Evolutionary conservation across 352 stramenopile species (phyloP), one percentile per base, ranked within the genome.

Genomic region (Globisporangium apiculatum): DNA sequence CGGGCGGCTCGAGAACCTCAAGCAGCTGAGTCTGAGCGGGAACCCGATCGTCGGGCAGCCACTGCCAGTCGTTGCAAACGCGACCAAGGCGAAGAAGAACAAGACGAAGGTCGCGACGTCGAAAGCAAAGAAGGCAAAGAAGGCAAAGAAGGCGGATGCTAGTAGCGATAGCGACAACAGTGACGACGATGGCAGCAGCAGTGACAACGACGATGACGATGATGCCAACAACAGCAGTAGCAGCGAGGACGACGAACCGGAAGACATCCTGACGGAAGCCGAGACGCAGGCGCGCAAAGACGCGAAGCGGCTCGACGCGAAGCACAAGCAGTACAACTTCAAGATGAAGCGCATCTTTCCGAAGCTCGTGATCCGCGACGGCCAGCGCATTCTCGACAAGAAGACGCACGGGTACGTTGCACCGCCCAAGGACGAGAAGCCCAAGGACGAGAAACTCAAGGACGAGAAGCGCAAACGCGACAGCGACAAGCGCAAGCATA

Each of bases 241-340:
- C 9, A 48, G 61, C 7, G 57, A 68, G 7, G 45, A 61, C 4
- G 55, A 62, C 7, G 37, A 82, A 53, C 45, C 58, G 7, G 64
- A 69, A n/a, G 61, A 61, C n/a, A 53, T 72, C 7, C 55, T 78
- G 53, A 79, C 68, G 4, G 57, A 63, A 0, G 76, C 87, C 46
- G 72, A 84, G 38, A 83, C 80, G 53, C 12, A 66, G 35, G 65
- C 79, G 57, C 58, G 73, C 15, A 87, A 91, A 60, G 73, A 86
- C 58, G 76, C 65, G 6, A 91, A 88, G 65, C 62, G 67, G 14
- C 63, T 91, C 14, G 83, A 91, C 49, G 75, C 73, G 17, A 92
- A 90, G 64, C 78, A 91, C 72, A 94, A 91, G 64, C 75, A 89
- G 65, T 94, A 94, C 69, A 91, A 91, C 59, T 91, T 90, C 65